phyloP scores from a whole-genome alignment of 768 basidiomycete species.

The Lactifluus volemus region DNA sequence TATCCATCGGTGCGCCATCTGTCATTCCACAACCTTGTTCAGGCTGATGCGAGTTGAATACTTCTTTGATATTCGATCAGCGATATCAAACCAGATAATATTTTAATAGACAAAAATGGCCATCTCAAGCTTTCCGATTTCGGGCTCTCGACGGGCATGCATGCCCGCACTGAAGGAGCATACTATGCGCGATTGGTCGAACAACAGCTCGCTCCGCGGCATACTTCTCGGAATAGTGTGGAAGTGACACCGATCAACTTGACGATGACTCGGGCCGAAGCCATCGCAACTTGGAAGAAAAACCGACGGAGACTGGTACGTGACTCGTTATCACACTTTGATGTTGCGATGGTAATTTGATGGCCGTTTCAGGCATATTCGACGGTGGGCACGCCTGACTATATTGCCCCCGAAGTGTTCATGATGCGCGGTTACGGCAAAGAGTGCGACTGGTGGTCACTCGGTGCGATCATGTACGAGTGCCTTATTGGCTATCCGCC shows the following conservation, averaged over 20 bases:
- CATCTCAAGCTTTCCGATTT: conserved; percentile 99
- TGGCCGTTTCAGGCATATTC: conserved; percentile 69
- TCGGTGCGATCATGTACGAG: conserved; percentile 99
- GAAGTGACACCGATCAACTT: conserved; percentile 96
- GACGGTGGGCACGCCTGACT: conserved; percentile 93
- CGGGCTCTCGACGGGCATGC: conserved; percentile 95
- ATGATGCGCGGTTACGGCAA: conserved; percentile 92
- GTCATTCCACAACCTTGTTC: background rate
- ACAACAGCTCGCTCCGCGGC: conserved; percentile 34
- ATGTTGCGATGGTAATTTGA: background rate
- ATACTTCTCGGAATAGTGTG: conserved; percentile 80
- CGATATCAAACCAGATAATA: conserved; percentile 99
- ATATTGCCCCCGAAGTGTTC: conserved; percentile 97
- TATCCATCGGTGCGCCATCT: conserved; percentile 74
- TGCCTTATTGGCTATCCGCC: conserved; percentile 95
- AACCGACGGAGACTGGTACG: conserved; percentile 88
- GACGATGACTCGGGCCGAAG: conserved; percentile 87
- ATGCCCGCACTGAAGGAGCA: conserved; percentile 91
- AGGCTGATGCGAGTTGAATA: background rate
- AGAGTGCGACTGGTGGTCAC: conserved; percentile 99
- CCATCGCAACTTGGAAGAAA: conserved; percentile 98
- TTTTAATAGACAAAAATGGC: conserved; percentile 93
- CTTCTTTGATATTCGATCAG: conserved; percentile 32
- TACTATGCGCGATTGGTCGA: conserved; percentile 91
- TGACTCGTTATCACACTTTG: background rate